A percentile compares a stretch with the other conserved stretches of the same genome.
phyloP scores from a whole-genome alignment of 2,329 filamentous ascomycete species.

The Aspergillus fijiensis region DNA sequence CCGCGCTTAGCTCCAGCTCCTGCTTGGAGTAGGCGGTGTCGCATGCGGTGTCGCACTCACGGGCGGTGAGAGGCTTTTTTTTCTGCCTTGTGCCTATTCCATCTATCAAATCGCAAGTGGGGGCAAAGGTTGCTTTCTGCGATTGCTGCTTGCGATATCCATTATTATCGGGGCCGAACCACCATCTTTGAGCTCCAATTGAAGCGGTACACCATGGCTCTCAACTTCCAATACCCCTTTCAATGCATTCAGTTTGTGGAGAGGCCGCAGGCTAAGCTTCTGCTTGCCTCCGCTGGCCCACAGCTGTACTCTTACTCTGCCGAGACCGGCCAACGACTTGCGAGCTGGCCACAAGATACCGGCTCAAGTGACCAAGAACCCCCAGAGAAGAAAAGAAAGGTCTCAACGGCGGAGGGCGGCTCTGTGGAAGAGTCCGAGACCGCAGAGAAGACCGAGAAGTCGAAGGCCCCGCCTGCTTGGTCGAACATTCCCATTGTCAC shows the following conservation, averaged over 20 bases:
- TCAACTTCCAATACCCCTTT: constrained; percentile 54
- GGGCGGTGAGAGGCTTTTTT: neutral
- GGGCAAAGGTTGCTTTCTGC: neutral
- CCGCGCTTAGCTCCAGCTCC: neutral
- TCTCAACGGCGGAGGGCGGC: constrained; percentile 32
- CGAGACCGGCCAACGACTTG: constrained; percentile 57
- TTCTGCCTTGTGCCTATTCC: neutral
- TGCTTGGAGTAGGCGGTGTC: neutral
- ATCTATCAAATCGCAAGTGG: neutral
- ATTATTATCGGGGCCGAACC: neutral
- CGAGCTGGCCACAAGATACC: constrained; percentile 55
- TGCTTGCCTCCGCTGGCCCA: constrained; percentile 73
- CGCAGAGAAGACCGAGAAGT: constrained; percentile 21
- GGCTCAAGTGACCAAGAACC: constrained; percentile 35
- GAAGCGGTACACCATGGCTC: constrained; percentile 29
- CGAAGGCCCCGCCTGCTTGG: constrained; percentile 26
- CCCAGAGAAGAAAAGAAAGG: constrained; percentile 47
- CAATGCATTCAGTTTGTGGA: constrained; percentile 56
- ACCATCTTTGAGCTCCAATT: neutral
- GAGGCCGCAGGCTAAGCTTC: constrained; percentile 36
- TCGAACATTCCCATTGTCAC: constrained; percentile 70
- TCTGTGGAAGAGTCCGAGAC: constrained; percentile 14
- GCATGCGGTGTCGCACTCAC: neutral
- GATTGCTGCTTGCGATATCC: neutral
- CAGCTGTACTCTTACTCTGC: constrained; percentile 68